Evolutionary conservation across 179 eudicot species (phyloP), one percentile per base, ranked within the genome.

Genomic region (Heliamphora pulchella): DNA sequence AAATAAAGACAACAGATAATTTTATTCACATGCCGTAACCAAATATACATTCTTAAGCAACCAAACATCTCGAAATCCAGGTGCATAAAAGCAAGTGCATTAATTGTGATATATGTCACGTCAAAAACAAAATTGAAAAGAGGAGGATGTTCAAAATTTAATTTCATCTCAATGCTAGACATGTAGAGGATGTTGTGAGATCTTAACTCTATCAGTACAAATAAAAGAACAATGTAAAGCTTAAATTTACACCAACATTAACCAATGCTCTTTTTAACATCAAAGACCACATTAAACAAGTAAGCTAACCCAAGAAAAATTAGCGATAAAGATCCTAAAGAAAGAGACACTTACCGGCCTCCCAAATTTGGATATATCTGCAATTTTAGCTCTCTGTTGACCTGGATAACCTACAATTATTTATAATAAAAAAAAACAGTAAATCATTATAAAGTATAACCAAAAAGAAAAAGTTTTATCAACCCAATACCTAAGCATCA

Each of bases 361-460:
- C 39, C 99, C 96, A 81, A 93, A 96, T 81, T 90, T 93, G 53
- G 98, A 91, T 39, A 90, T 86, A 82, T 94, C 98, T n/a, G 94
- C 87, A 63, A 87, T 91, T 88, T 89, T 92, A 76, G 90, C 95
- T 81, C 87, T 93, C 76, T 83, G 93, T 57, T 94, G 97, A 78
- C 97, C 97, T 71, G 98, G 98, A 79, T 66, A 81, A 80, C 90
- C 98, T 95, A 83, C 31, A 31, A 31, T 31, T 31, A 31, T 31
- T 22, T 44, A 61, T 47, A 72, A 58, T 47, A 72, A 58, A 74
- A 17, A 22, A 55, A 75, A 65, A 54, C 71, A 77, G 75, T 9
- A 79, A 81, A 8, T 54, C 55, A 15, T n/a, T 15, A 46, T 1
- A 10, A 39, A 71, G 3, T 18, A 71, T 58, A 44, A 10, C 61